Evolutionary conservation across 1,284 basidiomycete genomes (phyloP), one percentile per base, ranked within the genome.

Genomic region (Leucoagaricus sp.): DNA sequence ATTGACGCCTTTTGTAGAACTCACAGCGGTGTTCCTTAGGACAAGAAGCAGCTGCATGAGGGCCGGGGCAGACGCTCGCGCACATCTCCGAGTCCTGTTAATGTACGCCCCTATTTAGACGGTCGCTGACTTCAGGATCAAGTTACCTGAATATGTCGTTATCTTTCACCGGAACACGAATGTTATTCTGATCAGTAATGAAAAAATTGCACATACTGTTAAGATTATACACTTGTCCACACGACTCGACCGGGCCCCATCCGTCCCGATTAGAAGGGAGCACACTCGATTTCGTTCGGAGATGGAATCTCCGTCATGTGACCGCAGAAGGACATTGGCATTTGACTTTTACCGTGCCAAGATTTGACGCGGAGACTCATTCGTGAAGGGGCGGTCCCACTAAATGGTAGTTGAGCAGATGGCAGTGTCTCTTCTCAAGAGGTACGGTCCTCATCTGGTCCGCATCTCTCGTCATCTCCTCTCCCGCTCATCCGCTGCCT

Each of bases 311-410:
- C 12, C 31, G 51, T 57, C 55, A 51, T 46, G 49, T 57, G 55
- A 57, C 51, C 15, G 12, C 15, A n/a, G 17, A 34, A 40, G 23
- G 17, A 28, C 25, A 45, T 44, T 34, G 21, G 31, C 29, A 36
- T 38, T 46, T 57, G 41, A 31, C 36, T 15, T 36, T 31, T 5
- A 10, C 15, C 41, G 26, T 56, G 33, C 19, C 40, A 50, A 45
- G 40, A 50, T 56, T 53, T 57, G 55, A 19, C 26, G 49, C 55
- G 55, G 44, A 46, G 55, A 57, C 55, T 51, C 54, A 54, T 56
- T 45, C 31, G 10, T 29, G n/a, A 34, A 42, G 12, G 25, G 54
- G 42, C 28, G 17, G 19, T 19, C 25, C 33, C 33, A 10, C n/a
- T 31, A 29, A 45, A 29, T 45, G 55, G 21, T 50, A 36, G 21